Conservation (phyloP, 331 rosid genomes). For the Erythrophleum ivorense region DNA sequence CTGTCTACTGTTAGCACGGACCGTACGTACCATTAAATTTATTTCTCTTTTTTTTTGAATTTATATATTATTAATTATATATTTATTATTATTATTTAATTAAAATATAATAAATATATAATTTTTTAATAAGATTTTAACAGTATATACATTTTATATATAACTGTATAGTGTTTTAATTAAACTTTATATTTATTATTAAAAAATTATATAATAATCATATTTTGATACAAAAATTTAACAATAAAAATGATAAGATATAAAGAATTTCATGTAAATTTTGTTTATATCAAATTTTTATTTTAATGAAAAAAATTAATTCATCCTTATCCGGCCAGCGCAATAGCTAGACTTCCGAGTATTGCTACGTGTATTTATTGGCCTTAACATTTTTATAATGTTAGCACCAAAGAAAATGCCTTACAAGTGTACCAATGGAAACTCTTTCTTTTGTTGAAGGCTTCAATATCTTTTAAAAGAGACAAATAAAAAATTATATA, state of each 20-base stretch:
- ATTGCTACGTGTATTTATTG: neutral
- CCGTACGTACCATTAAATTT: neutral
- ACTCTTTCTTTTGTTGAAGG: neutral
- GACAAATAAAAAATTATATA: too few relatives aligned
- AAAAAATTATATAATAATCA: too few relatives aligned
- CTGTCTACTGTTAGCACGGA: neutral
- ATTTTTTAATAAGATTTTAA: too few relatives aligned
- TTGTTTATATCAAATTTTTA: neutral
- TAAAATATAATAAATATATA: too few relatives aligned
- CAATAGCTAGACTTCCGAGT: neutral
- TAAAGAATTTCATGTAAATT: neutral
- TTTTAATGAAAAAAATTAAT: neutral
- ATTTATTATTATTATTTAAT: too few relatives aligned
- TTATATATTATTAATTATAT: too few relatives aligned
- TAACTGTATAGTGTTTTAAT: too few relatives aligned
- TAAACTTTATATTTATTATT: too few relatives aligned
- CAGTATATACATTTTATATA: too few relatives aligned
- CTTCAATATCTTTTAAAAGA: too few relatives aligned
- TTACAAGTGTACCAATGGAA: neutral
- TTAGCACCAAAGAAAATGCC: neutral
- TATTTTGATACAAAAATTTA: too few relatives aligned
- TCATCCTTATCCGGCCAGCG: conserved; percentile 15
- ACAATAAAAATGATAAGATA: too few relatives aligned
- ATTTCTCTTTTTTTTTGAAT: neutral
- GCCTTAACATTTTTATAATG: neutral